Evolutionary conservation across 208 protist genomes (phyloP), one percentile per base, ranked within the genome.

Genomic region (Acanthamoeba triangularis): DNA sequence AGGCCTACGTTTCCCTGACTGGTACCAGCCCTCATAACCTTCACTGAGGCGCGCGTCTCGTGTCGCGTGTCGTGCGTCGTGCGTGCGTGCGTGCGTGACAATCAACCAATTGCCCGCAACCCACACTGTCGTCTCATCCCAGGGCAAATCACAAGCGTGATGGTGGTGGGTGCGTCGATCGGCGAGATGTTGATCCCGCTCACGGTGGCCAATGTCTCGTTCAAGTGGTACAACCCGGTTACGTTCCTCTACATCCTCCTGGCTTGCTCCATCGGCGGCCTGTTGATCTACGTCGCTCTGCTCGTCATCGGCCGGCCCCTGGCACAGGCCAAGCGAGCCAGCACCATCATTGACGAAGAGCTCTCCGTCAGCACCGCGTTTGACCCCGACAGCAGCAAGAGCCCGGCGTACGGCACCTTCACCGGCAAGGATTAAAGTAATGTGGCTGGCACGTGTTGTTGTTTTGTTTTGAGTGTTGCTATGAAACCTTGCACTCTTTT

Each of bases 101-200:
- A n/a, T n/a, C n/a, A n/a, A n/a, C n/a, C n/a, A n/a, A n/a, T n/a
- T n/a, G n/a, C n/a, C n/a, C n/a, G n/a, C n/a, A n/a, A n/a, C n/a
- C n/a, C n/a, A n/a, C n/a, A n/a, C n/a, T n/a, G n/a, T n/a, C n/a
- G n/a, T n/a, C n/a, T n/a, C n/a, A n/a, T n/a, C n/a, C n/a, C n/a
- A 88, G 80, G 80, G 10, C 49, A 56, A 56, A 76, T 72, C 41
- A 93, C 87, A 25, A 93, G 87, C 41, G 54, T 93, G 30, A 93
- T 93, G 61, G 87, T 93, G n/a, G 63, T 93, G 33, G 87, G 87
- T 0, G 87, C 87, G 61, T 93, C 61, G 5, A 59, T 93, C 28
- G 87, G 87, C 7, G 87, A 93, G 63, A 93, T 93, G 87, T 20
- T 93, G 54, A 93, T 93, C 61, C 87, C 87, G 37, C 87, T 93